Evolutionary conservation across 2,329 filamentous ascomycete genomes (phyloP).

Genomic region (Lecanicillium sp.): DNA sequence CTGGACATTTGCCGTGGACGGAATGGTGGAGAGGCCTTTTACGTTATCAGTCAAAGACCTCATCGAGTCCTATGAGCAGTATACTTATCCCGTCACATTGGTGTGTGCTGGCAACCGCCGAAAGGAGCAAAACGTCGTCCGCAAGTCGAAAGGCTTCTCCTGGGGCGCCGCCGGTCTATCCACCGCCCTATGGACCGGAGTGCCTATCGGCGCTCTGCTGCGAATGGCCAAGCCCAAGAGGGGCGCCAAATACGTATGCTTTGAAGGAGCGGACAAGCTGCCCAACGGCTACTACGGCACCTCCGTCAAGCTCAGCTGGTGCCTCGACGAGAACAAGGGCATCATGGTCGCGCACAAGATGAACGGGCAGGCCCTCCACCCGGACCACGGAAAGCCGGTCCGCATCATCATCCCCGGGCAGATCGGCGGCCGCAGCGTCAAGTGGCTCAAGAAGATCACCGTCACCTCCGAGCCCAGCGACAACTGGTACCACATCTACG

Average conservation of each 20-base stretch:
- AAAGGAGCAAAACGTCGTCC: constrained; percentile 87
- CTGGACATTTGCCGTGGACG: constrained; percentile 81
- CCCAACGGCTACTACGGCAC: constrained; percentile 89
- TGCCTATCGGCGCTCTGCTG: constrained; percentile 67
- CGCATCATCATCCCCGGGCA: constrained; percentile 82
- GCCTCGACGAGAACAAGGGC: constrained; percentile 72
- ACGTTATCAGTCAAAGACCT: constrained; percentile 67
- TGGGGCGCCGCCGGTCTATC: constrained; percentile 87
- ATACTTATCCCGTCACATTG: constrained; percentile 80
- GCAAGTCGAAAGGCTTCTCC: constrained; percentile 89
- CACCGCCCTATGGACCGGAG: constrained; percentile 82
- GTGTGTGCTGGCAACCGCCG: constrained; percentile 88
- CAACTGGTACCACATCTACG: constrained; percentile 94
- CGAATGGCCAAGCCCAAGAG: constrained; percentile 60
- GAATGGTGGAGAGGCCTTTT: constrained; percentile 72
- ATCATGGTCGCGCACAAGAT: constrained; percentile 86
- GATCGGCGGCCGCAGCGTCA: constrained; percentile 87
- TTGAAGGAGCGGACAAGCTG: constrained; percentile 83
- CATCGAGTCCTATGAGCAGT: constrained; percentile 67
- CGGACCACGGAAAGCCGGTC: constrained; percentile 82
- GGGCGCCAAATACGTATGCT: constrained; percentile 75
- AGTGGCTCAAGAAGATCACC: constrained; percentile 81
- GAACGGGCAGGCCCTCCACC: constrained; percentile 76
- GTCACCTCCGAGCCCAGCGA: constrained; percentile 74
- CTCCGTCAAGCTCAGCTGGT: constrained; percentile 83